phyloP scores from a whole-genome alignment of 495 filamentous ascomycete genomes.

The Sphaerosporella brunnea region DNA sequence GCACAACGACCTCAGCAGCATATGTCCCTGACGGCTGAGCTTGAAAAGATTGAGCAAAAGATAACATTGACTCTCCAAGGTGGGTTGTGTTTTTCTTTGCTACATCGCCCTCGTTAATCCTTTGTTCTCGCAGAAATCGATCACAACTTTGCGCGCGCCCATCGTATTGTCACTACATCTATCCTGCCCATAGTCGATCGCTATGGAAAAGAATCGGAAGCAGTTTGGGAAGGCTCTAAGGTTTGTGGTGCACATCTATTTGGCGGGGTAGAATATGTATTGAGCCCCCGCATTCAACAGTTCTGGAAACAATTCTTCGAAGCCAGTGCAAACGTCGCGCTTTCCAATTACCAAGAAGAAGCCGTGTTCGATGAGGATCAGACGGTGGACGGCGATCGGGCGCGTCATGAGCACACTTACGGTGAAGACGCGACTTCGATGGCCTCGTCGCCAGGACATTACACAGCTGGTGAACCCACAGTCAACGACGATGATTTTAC shows the following conservation, averaged over 20 bases:
- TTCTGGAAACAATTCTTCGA: constrained; percentile 99
- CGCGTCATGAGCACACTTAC: constrained; percentile 30
- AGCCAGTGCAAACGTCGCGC: constrained; percentile 85
- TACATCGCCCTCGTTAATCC: background rate
- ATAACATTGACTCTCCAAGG: constrained; percentile 94
- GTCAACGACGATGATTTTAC: constrained; percentile 5
- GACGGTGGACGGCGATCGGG: constrained; percentile 24
- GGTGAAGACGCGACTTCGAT: constrained; percentile 30
- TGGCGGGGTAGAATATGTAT: too few species aligned
- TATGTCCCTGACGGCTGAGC: constrained; percentile 82
- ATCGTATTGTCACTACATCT: constrained; percentile 85
- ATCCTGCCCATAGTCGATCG: constrained; percentile 91
- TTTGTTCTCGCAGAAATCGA: constrained; percentile 60
- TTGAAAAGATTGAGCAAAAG: constrained; percentile 89
- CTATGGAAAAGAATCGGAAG: constrained; percentile 80
- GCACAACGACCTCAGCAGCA: constrained; percentile 29
- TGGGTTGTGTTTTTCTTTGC: constrained; percentile 21
- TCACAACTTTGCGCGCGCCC: constrained; percentile 90
- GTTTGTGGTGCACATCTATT: too few species aligned
- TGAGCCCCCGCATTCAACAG: too few species aligned
- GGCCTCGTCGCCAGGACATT: constrained; percentile 26
- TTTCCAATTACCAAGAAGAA: constrained; percentile 88
- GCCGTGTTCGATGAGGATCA: constrained; percentile 32
- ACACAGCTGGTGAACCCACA: constrained; percentile 26
- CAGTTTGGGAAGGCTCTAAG: constrained; percentile 95